A percentile compares a stretch with the other conserved stretches of the same genome.
Conservation (phyloP, 192 early-diverging fungal species). For the Rhizophagus prolifer region DNA sequence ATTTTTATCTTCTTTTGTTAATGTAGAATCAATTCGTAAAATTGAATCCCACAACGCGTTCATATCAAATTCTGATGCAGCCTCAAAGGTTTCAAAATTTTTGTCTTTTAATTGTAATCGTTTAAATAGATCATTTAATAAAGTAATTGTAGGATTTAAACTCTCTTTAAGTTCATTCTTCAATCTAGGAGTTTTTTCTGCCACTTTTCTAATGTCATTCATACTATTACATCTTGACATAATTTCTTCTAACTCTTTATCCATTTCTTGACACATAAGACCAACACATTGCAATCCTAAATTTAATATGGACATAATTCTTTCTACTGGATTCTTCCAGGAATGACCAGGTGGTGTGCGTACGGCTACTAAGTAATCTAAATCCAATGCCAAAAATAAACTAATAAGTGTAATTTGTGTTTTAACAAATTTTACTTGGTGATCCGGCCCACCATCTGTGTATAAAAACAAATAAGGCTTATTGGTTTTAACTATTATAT, state of each 20-base stretch:
- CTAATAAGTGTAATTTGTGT: neutral
- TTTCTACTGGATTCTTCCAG: neutral
- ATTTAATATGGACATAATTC: neutral
- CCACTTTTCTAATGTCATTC: neutral
- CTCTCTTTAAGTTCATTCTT: neutral
- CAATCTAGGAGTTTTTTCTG: neutral
- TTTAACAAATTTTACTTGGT: neutral
- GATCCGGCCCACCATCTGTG: neutral
- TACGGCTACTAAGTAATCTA: neutral
- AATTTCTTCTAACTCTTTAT: neutral
- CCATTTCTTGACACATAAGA: neutral
- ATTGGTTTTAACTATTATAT: neutral
- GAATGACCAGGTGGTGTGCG: neutral
- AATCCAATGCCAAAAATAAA: neutral
- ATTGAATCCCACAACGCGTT: neutral
- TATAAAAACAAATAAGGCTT: neutral
- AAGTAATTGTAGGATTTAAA: neutral
- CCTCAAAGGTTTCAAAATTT: neutral
- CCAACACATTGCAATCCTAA: neutral
- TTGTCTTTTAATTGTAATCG: neutral
- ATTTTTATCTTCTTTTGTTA: neutral
- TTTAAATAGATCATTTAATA: neutral
- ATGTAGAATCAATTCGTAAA: neutral
- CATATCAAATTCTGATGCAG: neutral
- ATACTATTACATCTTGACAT: neutral